Evolutionary conservation across 352 stramenopile genomes (phyloP), one percentile per base, ranked within the genome.

Genomic region (Thalassiosira mediterranea): DNA sequence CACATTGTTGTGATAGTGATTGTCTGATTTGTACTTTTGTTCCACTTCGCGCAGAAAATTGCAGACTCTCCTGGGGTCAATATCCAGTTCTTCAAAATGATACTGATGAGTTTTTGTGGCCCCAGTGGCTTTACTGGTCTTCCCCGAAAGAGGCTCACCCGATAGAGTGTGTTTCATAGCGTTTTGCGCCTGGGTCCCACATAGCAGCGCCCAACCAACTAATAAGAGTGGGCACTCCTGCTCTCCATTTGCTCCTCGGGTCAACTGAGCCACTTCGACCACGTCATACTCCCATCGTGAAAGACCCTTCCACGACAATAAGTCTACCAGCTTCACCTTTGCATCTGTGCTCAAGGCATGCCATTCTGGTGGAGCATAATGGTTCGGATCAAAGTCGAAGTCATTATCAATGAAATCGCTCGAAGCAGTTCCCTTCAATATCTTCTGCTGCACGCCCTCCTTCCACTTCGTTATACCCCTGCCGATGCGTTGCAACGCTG

Each of bases 1-100:
- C 17, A 72, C 44, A 34, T 61, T 80, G 56, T 89, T 89, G 65
- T 88, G 81, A 47, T 87, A 89, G 2, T 72, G 73, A 19, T 49
- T 53, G n/a, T n/a, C n/a, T n/a, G n/a, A n/a, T 13, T 81, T 61
- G 31, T 89, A 88, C 7, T 62, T 49, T 13, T 26, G 1, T 70
- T 89, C 72, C n/a, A 89, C 60, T 48, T 57, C 51, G 13, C 80
- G 69, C 0, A 86, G 60, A 38, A 87, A 89, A 31, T 73, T 71
- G 48, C 75, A 79, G 2, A 89, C 28, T 15, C 31, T 51, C 37
- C 49, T 28, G 4, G 71, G 57, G 17, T 66, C 44, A 25, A 89
- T 80, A 2, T 72, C 49, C 0, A 89, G 40, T 1, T 64, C n/a
- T 19, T 87, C 59, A 1, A 72, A 42, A 56, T 82, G 82, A 31